These are phyloP conservation scores for Melampsora abietis-canadensis DNA, from an alignment of 1,284 basidiomycete genomes.

Conservation along the genomic window DNA sequence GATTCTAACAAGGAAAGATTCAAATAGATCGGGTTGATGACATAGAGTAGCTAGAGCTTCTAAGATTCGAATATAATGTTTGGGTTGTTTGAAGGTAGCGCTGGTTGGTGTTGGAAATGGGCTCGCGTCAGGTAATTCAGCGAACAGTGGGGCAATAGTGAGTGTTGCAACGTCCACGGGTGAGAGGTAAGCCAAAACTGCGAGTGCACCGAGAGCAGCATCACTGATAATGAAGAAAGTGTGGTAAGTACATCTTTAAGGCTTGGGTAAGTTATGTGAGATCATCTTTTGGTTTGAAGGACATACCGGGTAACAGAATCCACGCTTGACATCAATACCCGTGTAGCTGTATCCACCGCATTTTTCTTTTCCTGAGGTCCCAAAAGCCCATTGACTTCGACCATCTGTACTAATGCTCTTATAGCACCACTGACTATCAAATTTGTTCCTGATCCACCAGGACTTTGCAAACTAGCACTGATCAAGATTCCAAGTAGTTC, in stretches of 20 bases:
- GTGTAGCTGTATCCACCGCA: constrained; percentile 20
- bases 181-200: constrained; percentile 63
- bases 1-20: constrained; percentile 74
- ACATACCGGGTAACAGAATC: constrained; percentile 26
- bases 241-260: neutral
- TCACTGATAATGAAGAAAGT: constrained; percentile 58
- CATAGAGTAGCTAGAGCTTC: constrained; percentile 72
- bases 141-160: constrained; percentile 76
- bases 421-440: constrained; percentile 19
- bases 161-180: constrained; percentile 70
- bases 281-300: neutral
- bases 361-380: constrained; percentile 10
- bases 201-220: constrained; percentile 66
- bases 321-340: constrained; percentile 7
- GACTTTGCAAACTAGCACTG: constrained; percentile 14
- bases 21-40: constrained; percentile 72
- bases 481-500: constrained; percentile 26
- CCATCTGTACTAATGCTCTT: constrained; percentile 13
- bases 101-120: constrained; percentile 8
- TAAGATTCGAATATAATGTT: constrained; percentile 68
- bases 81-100: neutral
- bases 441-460: neutral
- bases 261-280: neutral
- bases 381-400: constrained; percentile 14
- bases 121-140: constrained; percentile 57